Evolutionary conservation across 306 rosid species (phyloP).

Genomic region (Sechiopsis laciniata): DNA sequence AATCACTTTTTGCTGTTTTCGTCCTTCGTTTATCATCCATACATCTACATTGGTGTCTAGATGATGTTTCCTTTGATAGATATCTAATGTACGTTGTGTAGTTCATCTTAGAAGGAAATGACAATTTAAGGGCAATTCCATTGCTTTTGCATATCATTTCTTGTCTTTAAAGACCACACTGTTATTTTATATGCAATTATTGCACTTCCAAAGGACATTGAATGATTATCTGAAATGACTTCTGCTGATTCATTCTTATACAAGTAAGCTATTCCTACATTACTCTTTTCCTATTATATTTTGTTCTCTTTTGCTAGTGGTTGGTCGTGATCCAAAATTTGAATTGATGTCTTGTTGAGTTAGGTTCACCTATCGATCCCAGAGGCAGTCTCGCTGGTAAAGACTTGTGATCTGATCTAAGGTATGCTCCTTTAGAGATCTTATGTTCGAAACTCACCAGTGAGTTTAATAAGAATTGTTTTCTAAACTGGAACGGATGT

Average conservation of each 20-base stretch:
- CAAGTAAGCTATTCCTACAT: too few relatives aligned
- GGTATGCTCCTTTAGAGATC: too few relatives aligned
- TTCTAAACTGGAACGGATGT: too few relatives aligned
- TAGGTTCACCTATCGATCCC: not conserved
- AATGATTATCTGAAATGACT: too few relatives aligned
- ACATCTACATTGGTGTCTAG: not conserved
- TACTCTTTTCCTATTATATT: not conserved
- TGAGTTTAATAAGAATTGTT: too few relatives aligned
- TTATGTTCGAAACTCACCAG: too few relatives aligned
- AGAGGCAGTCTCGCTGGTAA: too few relatives aligned
- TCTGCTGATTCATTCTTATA: too few relatives aligned
- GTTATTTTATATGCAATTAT: not conserved
- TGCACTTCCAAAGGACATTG: too few relatives aligned
- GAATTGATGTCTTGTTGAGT: not conserved
- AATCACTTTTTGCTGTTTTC: not conserved
- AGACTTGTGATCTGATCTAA: too few relatives aligned
- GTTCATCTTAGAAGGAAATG: constrained; percentile 1
- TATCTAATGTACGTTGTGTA: not conserved
- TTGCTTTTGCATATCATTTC: not conserved
- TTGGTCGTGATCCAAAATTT: not conserved
- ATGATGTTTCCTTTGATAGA: not conserved
- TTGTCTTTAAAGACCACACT: not conserved
- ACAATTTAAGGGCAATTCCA: not conserved
- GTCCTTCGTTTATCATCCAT: not conserved
- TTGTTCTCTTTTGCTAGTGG: not conserved